A percentile compares a stretch with the other conserved stretches of the same genome.
phyloP scores from a whole-genome alignment of 1,284 basidiomycete species.

The Ustilago crameri region DNA sequence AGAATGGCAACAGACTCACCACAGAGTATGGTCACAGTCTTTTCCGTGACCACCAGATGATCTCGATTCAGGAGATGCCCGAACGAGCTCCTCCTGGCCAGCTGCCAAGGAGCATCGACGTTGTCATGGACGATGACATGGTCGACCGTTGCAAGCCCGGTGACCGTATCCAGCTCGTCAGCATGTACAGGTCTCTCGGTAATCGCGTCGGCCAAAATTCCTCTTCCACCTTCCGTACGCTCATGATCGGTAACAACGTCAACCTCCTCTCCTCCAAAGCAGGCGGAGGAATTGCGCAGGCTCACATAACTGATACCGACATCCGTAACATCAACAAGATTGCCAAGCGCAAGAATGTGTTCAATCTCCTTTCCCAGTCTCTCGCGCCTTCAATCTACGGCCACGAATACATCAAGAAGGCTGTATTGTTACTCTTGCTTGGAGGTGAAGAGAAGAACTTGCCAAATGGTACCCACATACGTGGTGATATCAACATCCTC shows the following conservation, averaged over 20 bases:
- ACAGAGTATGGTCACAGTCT: slow-evolving; percentile 93
- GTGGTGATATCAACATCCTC: slow-evolving; percentile 98
- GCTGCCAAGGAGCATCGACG: slow-evolving; percentile 92
- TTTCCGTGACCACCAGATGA: slow-evolving; percentile 95
- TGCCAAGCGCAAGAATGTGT: slow-evolving; percentile 82
- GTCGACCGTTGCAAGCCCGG: slow-evolving; percentile 98
- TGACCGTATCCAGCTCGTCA: slow-evolving; percentile 95
- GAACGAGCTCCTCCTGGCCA: slow-evolving; percentile 97
- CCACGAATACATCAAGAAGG: slow-evolving; percentile 94
- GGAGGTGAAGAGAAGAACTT: slow-evolving; percentile 98
- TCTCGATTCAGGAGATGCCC: slow-evolving; percentile 99
- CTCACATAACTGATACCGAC: slow-evolving; percentile 90
- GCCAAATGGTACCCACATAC: slow-evolving; percentile 96
- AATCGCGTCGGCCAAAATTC: slow-evolving; percentile 77
- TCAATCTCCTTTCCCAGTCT: slow-evolving; percentile 88
- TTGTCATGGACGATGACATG: slow-evolving; percentile 94
- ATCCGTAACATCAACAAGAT: slow-evolving; percentile 97
- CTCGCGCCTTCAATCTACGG: slow-evolving; percentile 98
- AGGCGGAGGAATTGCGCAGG: slow-evolving; percentile 94
- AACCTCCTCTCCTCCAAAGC: slow-evolving; percentile 96
- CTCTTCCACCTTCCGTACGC: slow-evolving; percentile 85
- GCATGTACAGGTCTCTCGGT: slow-evolving; percentile 91
- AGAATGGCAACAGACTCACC: slow-evolving; percentile 84
- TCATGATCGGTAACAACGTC: slow-evolving; percentile 94
- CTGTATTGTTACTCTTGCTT: slow-evolving; percentile 88